Conservation (phyloP, 345 rosid species). For the Laguncularia racemosa region DNA sequence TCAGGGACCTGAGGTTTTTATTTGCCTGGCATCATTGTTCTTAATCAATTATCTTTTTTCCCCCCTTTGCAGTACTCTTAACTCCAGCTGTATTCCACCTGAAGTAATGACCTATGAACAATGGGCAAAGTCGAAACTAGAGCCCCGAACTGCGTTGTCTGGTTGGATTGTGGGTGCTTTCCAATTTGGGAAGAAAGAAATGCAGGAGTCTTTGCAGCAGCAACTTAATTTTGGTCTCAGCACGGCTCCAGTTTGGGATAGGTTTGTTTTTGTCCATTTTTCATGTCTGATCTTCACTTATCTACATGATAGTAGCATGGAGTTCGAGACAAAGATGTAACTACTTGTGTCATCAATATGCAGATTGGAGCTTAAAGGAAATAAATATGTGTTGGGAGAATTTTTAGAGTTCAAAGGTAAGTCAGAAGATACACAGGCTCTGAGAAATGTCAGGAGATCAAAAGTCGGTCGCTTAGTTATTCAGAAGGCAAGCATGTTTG, state of each 20-base stretch:
- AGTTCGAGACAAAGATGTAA: not conserved
- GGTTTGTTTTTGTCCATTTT: conserved; percentile 37
- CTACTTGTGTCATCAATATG: conserved; percentile 5
- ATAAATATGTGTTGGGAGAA: conserved; percentile 71
- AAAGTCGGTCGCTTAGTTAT: conserved; percentile 53
- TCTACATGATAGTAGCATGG: not conserved
- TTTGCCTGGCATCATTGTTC: not conserved
- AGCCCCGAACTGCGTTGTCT: conserved; percentile 37
- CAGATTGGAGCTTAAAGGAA: conserved; percentile 84
- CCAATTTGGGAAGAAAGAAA: conserved; percentile 66
- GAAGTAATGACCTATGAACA: conserved; percentile 73
- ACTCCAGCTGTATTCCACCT: conserved; percentile 46
- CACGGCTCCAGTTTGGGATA: conserved; percentile 96
- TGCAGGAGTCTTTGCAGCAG: conserved; percentile 67
- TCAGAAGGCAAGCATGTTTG: conserved; percentile 89
- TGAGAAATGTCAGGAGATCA: conserved; percentile 71
- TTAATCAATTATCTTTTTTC: conserved; percentile 2
- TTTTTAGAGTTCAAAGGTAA: conserved; percentile 83
- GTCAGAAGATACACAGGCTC: conserved; percentile 50
- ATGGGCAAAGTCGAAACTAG: conserved; percentile 67
- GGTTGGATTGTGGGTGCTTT: conserved; percentile 85
- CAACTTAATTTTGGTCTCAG: conserved; percentile 61
- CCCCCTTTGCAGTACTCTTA: conserved; percentile 37
- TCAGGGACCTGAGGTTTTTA: not conserved
- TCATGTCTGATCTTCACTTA: not conserved